phyloP scores from a whole-genome alignment of 2,329 filamentous ascomycete species.

The Davidsoniella virescens region DNA sequence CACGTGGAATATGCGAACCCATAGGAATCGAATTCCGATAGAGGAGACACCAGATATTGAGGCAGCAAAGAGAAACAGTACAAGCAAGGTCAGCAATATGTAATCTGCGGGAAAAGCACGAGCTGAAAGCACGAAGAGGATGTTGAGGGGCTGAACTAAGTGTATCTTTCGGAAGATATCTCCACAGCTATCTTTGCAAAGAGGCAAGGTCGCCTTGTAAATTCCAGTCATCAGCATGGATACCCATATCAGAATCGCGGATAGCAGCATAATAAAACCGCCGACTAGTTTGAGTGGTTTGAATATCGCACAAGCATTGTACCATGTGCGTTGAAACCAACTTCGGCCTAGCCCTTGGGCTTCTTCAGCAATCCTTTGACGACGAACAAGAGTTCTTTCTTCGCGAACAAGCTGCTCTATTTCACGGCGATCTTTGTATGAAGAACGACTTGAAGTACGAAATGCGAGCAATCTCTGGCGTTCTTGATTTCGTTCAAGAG shows the following conservation, averaged over 20 bases:
- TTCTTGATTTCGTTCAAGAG: slow-evolving; percentile 76
- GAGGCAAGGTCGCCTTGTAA: slow-evolving; percentile 89
- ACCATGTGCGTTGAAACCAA: slow-evolving; percentile 58
- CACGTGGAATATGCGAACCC: slow-evolving; percentile 86
- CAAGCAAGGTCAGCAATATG: slow-evolving; percentile 66
- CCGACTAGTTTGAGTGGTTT: slow-evolving; percentile 78
- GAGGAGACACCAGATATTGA: slow-evolving; percentile 74
- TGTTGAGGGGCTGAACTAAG: slow-evolving; percentile 91
- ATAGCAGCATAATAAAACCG: slow-evolving; percentile 58
- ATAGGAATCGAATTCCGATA: slow-evolving; percentile 88
- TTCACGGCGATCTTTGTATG: slow-evolving; percentile 75
- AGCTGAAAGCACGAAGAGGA: slow-evolving; percentile 65
- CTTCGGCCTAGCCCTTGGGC: slow-evolving; percentile 34
- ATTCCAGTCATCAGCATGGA: slow-evolving; percentile 93
- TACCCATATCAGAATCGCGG: slow-evolving; percentile 63
- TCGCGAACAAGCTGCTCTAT: slow-evolving; percentile 75
- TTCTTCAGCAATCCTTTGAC: slow-evolving; percentile 74
- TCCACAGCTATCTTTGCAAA: slow-evolving; percentile 80
- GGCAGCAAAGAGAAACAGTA: slow-evolving; percentile 75
- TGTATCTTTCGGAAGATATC: slow-evolving; percentile 79
- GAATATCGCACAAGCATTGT: slow-evolving; percentile 66
- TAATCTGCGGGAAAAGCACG: slow-evolving; percentile 87
- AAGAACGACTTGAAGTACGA: slow-evolving; percentile 64
- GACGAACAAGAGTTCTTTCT: slow-evolving; percentile 79
- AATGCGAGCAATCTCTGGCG: slow-evolving; percentile 82